phyloP scores from a whole-genome alignment of 2,329 filamentous ascomycete genomes.

The Calcarisporium arbuscula region DNA sequence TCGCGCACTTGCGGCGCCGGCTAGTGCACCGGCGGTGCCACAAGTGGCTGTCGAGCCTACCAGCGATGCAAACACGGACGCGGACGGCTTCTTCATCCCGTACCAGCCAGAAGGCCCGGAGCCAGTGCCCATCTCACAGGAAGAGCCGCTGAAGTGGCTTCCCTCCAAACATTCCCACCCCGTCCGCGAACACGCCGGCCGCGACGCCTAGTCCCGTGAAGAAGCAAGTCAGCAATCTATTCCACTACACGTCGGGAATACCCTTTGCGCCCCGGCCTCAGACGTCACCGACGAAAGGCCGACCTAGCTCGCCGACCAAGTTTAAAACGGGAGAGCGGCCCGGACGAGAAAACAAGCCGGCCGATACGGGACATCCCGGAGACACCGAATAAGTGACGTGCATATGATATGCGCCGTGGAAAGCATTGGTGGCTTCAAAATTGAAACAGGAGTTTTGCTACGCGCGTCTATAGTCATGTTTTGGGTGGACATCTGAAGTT shows the following conservation, averaged over 20 bases:
- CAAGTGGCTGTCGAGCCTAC: conserved; percentile 19
- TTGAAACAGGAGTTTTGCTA: too few species aligned
- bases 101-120: conserved; percentile 51
- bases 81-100: conserved; percentile 46
- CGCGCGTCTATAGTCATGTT: too few species aligned
- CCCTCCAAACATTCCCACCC: conserved; percentile 39
- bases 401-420: too few species aligned
- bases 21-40: conserved; percentile 24
- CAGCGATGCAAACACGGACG: too few species aligned
- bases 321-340: too few species aligned
- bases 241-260: conserved; percentile 37
- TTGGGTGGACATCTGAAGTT: too few species aligned
- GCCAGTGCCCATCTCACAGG: conserved; percentile 28
- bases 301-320: background rate
- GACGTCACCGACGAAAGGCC: conserved; percentile 1
- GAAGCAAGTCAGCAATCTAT: conserved; percentile 25
- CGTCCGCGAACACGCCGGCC: conserved; percentile 25
- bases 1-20: conserved; percentile 15
- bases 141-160: conserved; percentile 43
- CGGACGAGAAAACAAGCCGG: conserved; percentile 2
- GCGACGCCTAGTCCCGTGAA: conserved; percentile 29
- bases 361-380: background rate
- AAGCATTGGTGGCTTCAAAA: too few species aligned
- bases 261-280: conserved; percentile 36
- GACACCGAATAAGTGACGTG: conserved; percentile 3